A percentile compares a stretch with the other conserved stretches of the same genome.
These are phyloP conservation scores for Halophytophthora polymorphica DNA, from an alignment of 352 stramenopile genomes.

Conservation along the genomic window DNA sequence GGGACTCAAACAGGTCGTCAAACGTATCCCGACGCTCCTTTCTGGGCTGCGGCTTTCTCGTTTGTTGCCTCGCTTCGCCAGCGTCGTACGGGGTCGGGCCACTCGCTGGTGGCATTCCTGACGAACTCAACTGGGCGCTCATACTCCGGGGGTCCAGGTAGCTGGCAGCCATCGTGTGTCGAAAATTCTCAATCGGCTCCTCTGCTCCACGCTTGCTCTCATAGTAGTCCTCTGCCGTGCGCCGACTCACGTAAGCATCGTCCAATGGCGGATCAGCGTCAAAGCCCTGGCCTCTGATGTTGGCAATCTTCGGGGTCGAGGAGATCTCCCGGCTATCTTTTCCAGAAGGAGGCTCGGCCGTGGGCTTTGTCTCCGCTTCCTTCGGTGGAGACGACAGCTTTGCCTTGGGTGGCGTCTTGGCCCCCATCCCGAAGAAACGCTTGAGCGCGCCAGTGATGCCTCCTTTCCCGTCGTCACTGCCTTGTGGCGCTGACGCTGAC, in stretches of 20 bases:
- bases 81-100: neutral
- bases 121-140: constrained; percentile 7
- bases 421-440: constrained; percentile 60
- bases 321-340: constrained; percentile 4
- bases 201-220: constrained; percentile 2
- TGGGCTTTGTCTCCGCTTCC: constrained; percentile 1
- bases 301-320: neutral
- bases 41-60: constrained; percentile 14
- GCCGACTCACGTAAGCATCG: constrained; percentile 11
- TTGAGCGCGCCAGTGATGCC: constrained; percentile 59
- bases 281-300: neutral
- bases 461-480: constrained; percentile 11
- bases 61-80: constrained; percentile 1
- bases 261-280: constrained; percentile 2
- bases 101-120: neutral
- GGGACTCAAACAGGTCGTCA: constrained; percentile 73
- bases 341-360: constrained; percentile 1
- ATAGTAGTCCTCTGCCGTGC: constrained; percentile 28
- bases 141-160: constrained; percentile 10
- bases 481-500: constrained; percentile 1
- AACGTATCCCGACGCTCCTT: constrained; percentile 62
- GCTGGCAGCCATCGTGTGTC: constrained; percentile 30
- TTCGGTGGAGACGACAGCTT: constrained; percentile 4
- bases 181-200: constrained; percentile 14
- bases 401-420: constrained; percentile 19